Evolutionary conservation across 1,284 basidiomycete genomes (phyloP).

Genomic region (Erythrobasidium hasegawianum): DNA sequence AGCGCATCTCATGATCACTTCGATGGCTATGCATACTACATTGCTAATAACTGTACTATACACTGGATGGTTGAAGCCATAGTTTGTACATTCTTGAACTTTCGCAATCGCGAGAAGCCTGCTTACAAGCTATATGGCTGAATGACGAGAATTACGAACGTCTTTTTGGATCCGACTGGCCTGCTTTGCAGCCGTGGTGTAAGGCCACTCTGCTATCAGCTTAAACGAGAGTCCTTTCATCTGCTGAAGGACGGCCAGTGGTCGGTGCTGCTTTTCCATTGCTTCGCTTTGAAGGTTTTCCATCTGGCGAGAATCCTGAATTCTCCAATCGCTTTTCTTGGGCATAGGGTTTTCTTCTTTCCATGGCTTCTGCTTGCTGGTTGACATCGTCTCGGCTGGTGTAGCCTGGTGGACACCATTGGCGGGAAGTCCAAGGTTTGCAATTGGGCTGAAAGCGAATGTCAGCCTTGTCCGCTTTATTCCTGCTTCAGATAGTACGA

Average conservation of each 20-base stretch:
- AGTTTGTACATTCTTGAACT: too few species aligned
- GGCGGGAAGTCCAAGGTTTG: constrained; percentile 53
- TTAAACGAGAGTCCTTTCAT: constrained; percentile 23
- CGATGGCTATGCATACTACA: too few species aligned
- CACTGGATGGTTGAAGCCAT: too few species aligned
- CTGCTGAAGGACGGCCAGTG: constrained; percentile 7
- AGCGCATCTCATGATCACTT: too few species aligned
- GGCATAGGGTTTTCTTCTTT: constrained; percentile 26
- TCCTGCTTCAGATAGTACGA: neutral
- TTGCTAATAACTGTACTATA: too few species aligned
- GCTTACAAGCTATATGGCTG: too few species aligned
- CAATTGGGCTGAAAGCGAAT: constrained; percentile 7
- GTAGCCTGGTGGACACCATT: constrained; percentile 47
- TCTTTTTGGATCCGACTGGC: too few species aligned
- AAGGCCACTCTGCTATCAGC: too few species aligned
- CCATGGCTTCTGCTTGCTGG: constrained; percentile 36
- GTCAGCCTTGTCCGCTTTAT: neutral
- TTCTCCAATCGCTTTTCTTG: constrained; percentile 38
- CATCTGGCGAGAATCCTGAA: constrained; percentile 8
- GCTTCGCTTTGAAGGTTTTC: constrained; percentile 3
- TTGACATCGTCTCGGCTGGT: constrained; percentile 35
- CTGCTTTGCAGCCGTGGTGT: too few species aligned
- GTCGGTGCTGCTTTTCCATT: neutral
- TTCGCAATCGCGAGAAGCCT: too few species aligned
- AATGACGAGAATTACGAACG: too few species aligned